Conservation (phyloP, 805 yeast genomes). For the Spathaspora sp. region DNA sequence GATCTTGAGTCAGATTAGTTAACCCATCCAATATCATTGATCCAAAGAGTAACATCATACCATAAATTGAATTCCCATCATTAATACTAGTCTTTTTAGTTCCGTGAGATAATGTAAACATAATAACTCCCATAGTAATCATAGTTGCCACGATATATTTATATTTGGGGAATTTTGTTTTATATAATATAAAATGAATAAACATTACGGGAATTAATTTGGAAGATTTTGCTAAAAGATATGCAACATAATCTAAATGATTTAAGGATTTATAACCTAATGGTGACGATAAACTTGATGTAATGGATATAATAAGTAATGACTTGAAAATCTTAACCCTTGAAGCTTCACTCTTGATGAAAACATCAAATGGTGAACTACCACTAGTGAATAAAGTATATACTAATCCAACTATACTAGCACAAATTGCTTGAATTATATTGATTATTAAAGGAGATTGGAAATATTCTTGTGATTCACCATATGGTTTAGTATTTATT, state of each 20-base stretch:
- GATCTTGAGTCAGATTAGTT: slow-evolving; percentile 92
- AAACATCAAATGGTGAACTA: slow-evolving; percentile 23
- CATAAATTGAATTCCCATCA: slow-evolving; percentile 47
- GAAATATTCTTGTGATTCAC: slow-evolving; percentile 46
- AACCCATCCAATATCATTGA: slow-evolving; percentile 86
- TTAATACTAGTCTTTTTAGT: slow-evolving; percentile 24
- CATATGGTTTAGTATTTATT: slow-evolving; percentile 73
- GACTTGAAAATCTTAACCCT: slow-evolving; percentile 21
- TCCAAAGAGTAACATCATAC: slow-evolving; percentile 52
- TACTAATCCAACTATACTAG: slow-evolving; percentile 60
- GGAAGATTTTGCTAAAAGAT: slow-evolving; percentile 86
- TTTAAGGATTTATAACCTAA: slow-evolving; percentile 73
- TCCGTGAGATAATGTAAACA: slow-evolving; percentile 61
- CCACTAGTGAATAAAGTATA: slow-evolving; percentile 44
- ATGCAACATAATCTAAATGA: slow-evolving; percentile 84
- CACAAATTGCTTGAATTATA: slow-evolving; percentile 68
- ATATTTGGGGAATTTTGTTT: slow-evolving; percentile 65
- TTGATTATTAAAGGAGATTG: slow-evolving; percentile 79
- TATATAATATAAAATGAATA: slow-evolving; percentile 69
- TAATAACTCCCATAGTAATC: slow-evolving; percentile 80
- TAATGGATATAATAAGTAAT: slow-evolving; percentile 55
- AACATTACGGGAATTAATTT: slow-evolving; percentile 92
- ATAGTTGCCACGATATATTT: slow-evolving; percentile 73
- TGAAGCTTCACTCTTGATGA: slow-evolving; percentile 26
- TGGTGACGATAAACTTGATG: slow-evolving; percentile 82